These are phyloP conservation scores for Claviceps maximensis DNA, from an alignment of 2,329 filamentous ascomycete species.

Conservation along the genomic window DNA sequence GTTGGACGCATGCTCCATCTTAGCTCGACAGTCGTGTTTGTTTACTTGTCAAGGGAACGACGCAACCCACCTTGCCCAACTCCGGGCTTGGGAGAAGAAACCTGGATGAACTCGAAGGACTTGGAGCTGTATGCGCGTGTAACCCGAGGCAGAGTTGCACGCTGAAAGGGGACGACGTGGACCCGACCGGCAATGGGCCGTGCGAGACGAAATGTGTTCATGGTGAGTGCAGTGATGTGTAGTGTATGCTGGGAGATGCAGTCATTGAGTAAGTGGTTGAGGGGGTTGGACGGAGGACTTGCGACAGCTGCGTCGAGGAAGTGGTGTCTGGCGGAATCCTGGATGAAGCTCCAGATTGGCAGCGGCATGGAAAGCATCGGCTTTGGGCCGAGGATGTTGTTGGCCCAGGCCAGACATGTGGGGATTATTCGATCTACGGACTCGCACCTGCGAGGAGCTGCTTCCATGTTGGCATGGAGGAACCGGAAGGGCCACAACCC, in stretches of 20 bases:
- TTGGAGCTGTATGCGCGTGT: constrained; percentile 39
- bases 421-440: too few relatives aligned
- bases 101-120: constrained; percentile 68
- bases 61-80: constrained; percentile 64
- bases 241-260: not conserved
- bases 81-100: constrained; percentile 72
- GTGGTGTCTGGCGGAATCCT: not conserved
- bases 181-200: constrained; percentile 38
- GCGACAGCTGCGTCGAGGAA: not conserved
- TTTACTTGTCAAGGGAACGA: not conserved
- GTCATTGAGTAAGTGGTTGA: not conserved
- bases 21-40: not conserved
- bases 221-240: constrained; percentile 13
- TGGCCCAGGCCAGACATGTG: too few relatives aligned
- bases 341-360: constrained; percentile 1
- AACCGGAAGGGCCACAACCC: too few relatives aligned
- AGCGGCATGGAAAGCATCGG: constrained; percentile 17
- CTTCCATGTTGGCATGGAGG: too few relatives aligned
- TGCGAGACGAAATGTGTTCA: constrained; percentile 44
- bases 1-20: constrained; percentile 1
- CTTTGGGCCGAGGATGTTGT: constrained; percentile 17
- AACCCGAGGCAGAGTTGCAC: constrained; percentile 42
- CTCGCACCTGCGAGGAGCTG: too few relatives aligned
- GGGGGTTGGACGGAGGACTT: too few relatives aligned
- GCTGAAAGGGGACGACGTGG: constrained; percentile 40